Conservation (phyloP, 441 rosid genomes). For the Macaranga tanarius region DNA sequence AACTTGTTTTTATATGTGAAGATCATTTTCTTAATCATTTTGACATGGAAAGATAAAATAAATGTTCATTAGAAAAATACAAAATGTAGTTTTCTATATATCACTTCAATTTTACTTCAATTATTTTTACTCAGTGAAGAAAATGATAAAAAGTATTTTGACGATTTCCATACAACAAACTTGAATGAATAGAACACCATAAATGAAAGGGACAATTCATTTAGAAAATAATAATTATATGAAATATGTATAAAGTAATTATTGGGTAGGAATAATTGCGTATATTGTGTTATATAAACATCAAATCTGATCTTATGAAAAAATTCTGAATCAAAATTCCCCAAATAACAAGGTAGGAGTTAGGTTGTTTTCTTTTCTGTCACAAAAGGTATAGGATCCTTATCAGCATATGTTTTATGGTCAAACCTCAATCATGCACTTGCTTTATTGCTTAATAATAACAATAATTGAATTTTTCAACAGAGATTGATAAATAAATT, state of each 20-base stretch:
- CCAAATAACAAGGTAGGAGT: constrained; percentile 1
- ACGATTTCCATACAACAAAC: neutral
- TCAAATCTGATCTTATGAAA: constrained; percentile 8
- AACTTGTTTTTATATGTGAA: no score
- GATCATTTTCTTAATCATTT: no score
- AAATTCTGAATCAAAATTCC: neutral
- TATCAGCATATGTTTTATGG: constrained; percentile 7
- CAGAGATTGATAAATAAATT: neutral
- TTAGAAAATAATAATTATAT: neutral
- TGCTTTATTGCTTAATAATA: constrained; percentile 11
- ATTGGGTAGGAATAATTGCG: neutral
- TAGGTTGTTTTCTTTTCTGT: neutral
- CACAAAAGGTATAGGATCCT: neutral
- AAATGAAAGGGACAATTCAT: neutral
- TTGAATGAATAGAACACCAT: neutral
- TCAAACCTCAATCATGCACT: constrained; percentile 27
- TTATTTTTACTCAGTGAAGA: neutral
- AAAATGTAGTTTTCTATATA: neutral
- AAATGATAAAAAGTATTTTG: neutral
- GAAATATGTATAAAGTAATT: no score
- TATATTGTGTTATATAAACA: constrained; percentile 6
- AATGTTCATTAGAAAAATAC: neutral
- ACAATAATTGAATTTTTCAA: constrained; percentile 12
- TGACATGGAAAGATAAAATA: no score
- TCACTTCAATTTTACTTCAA: neutral